Evolutionary conservation across 1,284 basidiomycete species (phyloP).

Genomic region (Tilletia indica): DNA sequence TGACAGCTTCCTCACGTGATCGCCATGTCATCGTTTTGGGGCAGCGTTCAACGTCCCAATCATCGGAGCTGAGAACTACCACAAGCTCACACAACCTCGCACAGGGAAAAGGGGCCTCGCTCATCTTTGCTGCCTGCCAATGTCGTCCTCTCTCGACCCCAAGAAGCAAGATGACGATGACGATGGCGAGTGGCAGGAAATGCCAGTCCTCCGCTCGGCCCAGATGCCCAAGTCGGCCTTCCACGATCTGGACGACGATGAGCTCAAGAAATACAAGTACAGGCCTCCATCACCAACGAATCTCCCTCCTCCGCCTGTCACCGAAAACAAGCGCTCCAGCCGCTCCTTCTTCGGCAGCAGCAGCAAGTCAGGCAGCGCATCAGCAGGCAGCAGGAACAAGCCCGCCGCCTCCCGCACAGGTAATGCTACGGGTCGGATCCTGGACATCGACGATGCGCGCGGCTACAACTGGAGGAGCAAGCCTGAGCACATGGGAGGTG

Average conservation of each 20-base stretch:
- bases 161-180: slow-evolving; percentile 25
- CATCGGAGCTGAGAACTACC: background rate
- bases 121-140: background rate
- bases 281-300: background rate
- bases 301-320: too few relatives aligned
- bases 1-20: too few relatives aligned
- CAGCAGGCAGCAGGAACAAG: background rate
- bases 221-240: slow-evolving; percentile 5
- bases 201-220: slow-evolving; percentile 21
- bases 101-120: background rate
- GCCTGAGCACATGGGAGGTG: slow-evolving; percentile 28
- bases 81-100: background rate
- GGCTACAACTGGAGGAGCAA: slow-evolving; percentile 54
- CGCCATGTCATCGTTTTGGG: too few relatives aligned
- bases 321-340: too few relatives aligned
- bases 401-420: slow-evolving; percentile 3
- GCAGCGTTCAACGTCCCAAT: too few relatives aligned
- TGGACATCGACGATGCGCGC: slow-evolving; percentile 52
- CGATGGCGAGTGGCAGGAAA: slow-evolving; percentile 60
- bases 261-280: slow-evolving; percentile 17
- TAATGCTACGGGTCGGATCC: slow-evolving; percentile 48
- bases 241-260: slow-evolving; percentile 21
- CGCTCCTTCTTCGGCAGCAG: background rate
- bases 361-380: background rate
- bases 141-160: slow-evolving; percentile 1